These are phyloP conservation scores for Orbilia quercus DNA, from an alignment of 2,329 filamentous ascomycete genomes.

Conservation along the genomic window DNA sequence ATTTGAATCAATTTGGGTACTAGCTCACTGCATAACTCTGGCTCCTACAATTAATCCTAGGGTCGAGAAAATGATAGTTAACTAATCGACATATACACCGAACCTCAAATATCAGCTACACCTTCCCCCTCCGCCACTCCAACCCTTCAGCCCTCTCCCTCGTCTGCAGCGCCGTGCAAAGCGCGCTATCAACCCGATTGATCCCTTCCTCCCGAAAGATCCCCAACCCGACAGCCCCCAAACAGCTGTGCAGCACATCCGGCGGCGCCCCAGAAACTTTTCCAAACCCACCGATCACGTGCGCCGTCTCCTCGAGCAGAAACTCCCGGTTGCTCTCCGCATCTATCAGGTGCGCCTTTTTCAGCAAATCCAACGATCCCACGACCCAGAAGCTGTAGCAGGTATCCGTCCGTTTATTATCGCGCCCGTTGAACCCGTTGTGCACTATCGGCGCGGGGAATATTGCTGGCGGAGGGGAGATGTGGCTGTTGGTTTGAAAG, in stretches of 20 bases:
- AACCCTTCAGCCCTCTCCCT: constrained; percentile 66
- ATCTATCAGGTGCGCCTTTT: constrained; percentile 71
- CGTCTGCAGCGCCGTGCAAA: constrained; percentile 78
- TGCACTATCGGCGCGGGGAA: constrained; percentile 22
- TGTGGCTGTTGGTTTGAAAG: constrained; percentile 61
- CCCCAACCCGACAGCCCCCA: constrained; percentile 83
- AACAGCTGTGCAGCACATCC: constrained; percentile 87
- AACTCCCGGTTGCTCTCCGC: constrained; percentile 75
- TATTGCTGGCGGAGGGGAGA: constrained; percentile 57
- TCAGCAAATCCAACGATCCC: constrained; percentile 69
- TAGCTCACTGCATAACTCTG: no score
- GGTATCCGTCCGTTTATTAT: constrained; percentile 91
- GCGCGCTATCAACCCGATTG: constrained; percentile 76
- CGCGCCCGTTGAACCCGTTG: constrained; percentile 83
- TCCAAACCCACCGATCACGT: constrained; percentile 84
- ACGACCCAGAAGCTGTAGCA: constrained; percentile 96
- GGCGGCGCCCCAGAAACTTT: constrained; percentile 69
- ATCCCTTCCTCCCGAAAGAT: constrained; percentile 77
- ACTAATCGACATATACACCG: no score
- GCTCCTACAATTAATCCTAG: no score
- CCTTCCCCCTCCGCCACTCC: constrained; percentile 60
- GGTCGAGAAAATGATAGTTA: no score
- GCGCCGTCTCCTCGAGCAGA: constrained; percentile 85
- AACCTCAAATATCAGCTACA: not conserved
- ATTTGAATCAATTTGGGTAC: no score